phyloP scores from a whole-genome alignment of 768 basidiomycete species.

The Amanita phalloides region DNA sequence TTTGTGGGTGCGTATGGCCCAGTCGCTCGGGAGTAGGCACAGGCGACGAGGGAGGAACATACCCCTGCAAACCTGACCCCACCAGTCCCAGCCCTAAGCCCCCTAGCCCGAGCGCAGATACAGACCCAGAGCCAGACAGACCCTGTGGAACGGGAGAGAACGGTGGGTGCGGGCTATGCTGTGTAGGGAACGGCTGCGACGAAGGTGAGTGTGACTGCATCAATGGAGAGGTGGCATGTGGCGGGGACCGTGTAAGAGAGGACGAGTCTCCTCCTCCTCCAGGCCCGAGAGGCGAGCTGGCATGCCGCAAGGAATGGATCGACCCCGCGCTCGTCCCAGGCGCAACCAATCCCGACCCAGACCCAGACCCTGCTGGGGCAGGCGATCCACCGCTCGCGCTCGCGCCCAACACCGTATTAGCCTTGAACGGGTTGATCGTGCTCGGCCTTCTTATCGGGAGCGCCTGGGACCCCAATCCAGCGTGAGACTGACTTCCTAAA shows the following conservation, averaged over 20 bases:
- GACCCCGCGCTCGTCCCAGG: slow-evolving; percentile 5
- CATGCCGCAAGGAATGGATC: background rate
- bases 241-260: background rate
- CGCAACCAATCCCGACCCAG: background rate
- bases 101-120: background rate
- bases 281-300: background rate
- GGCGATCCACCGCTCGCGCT: slow-evolving; percentile 11
- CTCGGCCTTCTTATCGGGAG: slow-evolving; percentile 1
- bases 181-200: background rate
- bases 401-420: slow-evolving; percentile 22
- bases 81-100: background rate
- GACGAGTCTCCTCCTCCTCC: background rate
- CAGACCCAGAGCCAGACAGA: background rate
- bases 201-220: background rate
- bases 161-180: slow-evolving; percentile 14
- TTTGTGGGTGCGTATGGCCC: background rate
- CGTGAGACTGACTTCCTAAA: background rate
- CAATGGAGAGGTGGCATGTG: background rate
- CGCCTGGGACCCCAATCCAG: background rate
- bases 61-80: background rate
- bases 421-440: slow-evolving; percentile 25
- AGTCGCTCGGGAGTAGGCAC: background rate
- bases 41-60: background rate
- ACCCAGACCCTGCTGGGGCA: background rate
- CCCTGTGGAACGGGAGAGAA: slow-evolving; percentile 20